Base-by-base conservation (phyloP, 148 eudicot species). In the Dianthus caryophyllus region DNA sequence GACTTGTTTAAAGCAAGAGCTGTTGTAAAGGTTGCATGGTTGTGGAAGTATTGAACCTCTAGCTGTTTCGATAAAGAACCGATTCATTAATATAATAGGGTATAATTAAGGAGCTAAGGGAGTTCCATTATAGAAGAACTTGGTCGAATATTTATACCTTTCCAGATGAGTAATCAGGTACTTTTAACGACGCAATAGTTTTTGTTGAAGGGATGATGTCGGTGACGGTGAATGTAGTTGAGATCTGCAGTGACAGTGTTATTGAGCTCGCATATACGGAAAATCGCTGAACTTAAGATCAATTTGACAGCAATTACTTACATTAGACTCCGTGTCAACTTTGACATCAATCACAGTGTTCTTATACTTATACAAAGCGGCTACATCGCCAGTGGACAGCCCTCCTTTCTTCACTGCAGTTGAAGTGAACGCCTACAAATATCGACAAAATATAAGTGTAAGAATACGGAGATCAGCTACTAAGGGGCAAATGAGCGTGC, bases 361-460 rank as follows among this genome's bases (percentile, higher is more conserved):
- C 70, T 85, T 86, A 67, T 88, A 85, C 65, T 82, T 82, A 83
- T 90, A 95, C 67, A 71, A 76, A 50, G 88, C 84, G 58, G 82
- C 89, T 44, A 95, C 93, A 79, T 88, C 96, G 39, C 99, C 96
- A 43, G 90, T 71, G 47, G 99, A 84, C 41, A 90, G 78, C 29
- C 97, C 99, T 75, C 98, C 98, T 77, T 86, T 94, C 82, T 90
- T 94, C 76, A 86, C 85, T n/a, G 97, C 86, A 73, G 88, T 83
- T 63, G 98, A 86, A 41, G 99, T 95, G 66, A 95, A 79, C 63
- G 84, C 88, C 97, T 80, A 67, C 13, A 22, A 47, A 41, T 24
- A 54, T 47, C 24, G 9, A 10, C 10, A 21, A 9, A 61, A 47
- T 24, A 33, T 36, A 68, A 6, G 21, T 21, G 27, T 58, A 54